Conservation (phyloP, 176 grass and related monocot genomes). For the Dactylis glomerata region DNA sequence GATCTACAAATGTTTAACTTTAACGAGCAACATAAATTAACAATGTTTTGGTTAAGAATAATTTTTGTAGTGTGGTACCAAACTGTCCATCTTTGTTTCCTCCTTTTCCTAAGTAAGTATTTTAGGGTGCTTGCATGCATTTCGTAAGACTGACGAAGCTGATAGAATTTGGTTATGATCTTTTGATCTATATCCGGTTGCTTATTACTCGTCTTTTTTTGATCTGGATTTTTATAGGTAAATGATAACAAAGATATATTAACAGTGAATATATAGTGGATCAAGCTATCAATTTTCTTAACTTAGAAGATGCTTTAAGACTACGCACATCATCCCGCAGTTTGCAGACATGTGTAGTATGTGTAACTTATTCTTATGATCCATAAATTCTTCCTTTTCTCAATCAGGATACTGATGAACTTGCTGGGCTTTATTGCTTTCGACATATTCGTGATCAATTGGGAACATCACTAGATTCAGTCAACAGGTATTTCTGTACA, state of each 20-base stretch:
- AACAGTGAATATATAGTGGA: background rate
- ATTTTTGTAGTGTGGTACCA: background rate
- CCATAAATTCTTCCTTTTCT: conserved; percentile 23
- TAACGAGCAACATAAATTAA: background rate
- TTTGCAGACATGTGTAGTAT: background rate
- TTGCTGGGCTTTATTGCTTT: conserved; percentile 96
- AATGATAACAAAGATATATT: background rate
- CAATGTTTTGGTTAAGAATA: background rate
- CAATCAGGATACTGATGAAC: conserved; percentile 89
- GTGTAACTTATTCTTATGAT: conserved; percentile 18
- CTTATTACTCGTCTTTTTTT: background rate
- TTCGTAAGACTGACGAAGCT: background rate
- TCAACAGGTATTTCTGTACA: conserved; percentile 64
- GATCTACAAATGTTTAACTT: background rate
- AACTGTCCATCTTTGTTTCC: background rate
- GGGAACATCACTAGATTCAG: conserved; percentile 76
- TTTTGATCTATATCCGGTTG: background rate
- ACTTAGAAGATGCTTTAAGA: background rate
- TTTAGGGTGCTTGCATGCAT: background rate
- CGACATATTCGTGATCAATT: conserved; percentile 93
- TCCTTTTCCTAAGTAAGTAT: background rate
- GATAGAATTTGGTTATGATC: background rate
- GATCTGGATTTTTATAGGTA: background rate
- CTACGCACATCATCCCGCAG: background rate
- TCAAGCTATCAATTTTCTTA: background rate